Percentiles rank a stretch among this genome's conserved stretches.
phyloP scores from a whole-genome alignment of 164 flowering plant species.

The Vitis rupestris region DNA sequence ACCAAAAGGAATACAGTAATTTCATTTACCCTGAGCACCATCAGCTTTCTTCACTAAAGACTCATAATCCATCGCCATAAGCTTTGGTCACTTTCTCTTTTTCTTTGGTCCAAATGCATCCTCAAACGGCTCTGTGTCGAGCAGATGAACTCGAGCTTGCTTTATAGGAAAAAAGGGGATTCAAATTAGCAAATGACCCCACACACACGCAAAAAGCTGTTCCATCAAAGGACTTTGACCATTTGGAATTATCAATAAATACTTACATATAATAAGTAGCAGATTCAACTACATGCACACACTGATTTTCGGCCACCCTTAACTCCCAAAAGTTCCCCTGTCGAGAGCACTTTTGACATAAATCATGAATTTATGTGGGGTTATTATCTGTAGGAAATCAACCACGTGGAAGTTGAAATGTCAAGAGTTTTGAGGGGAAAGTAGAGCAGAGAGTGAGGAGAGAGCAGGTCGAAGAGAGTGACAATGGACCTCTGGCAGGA shows the following conservation, averaged over 20 bases:
- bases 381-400: no score
- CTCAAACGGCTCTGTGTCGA: constrained; percentile 79
- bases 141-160: constrained; percentile 92
- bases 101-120: constrained; percentile 94
- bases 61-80: constrained; percentile 78
- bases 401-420: no score
- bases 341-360: no score
- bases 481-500: no score
- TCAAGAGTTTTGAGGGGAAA: no score
- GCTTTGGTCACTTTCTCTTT: constrained; percentile 91
- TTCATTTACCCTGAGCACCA: constrained; percentile 42
- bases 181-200: background rate
- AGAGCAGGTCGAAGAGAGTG: no score
- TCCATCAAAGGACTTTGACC: background rate
- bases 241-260: background rate
- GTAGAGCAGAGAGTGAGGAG: no score
- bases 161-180: constrained; percentile 20
- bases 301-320: no score
- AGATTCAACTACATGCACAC: background rate
- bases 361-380: no score
- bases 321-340: no score
- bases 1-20: no score
- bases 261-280: background rate
- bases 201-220: background rate
- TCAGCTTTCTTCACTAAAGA: constrained; percentile 77